phyloP scores from a whole-genome alignment of 306 rosid genomes.

The Acacia crassicarpa region DNA sequence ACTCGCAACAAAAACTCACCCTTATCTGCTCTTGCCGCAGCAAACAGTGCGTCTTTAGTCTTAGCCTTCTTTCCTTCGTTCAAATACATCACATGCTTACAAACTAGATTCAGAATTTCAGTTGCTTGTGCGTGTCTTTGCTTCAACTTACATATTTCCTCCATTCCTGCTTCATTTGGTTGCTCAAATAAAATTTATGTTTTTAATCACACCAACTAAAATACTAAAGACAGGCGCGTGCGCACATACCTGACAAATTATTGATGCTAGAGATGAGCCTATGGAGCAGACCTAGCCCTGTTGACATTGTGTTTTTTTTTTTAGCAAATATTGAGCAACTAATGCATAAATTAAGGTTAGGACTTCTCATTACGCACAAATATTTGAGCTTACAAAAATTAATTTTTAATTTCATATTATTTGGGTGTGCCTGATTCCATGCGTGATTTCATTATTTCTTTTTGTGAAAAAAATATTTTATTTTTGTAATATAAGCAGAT shows the following conservation, averaged over 20 bases:
- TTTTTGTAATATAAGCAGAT: too few species aligned
- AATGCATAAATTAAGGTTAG: too few species aligned
- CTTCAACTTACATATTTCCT: not conserved
- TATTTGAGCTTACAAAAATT: too few species aligned
- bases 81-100: not conserved
- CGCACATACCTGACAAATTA: not conserved
- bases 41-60: not conserved
- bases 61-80: not conserved
- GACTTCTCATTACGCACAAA: too few species aligned
- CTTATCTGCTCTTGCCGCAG: not conserved
- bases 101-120: not conserved
- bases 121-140: not conserved
- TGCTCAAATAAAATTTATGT: not conserved
- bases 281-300: not conserved
- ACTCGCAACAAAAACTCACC: not conserved
- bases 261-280: not conserved
- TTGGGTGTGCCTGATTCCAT: too few species aligned
- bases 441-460: too few species aligned
- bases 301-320: too few species aligned
- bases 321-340: too few species aligned
- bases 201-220: not conserved
- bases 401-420: too few species aligned
- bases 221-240: not conserved
- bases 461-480: too few species aligned
- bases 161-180: not conserved